Evolutionary conservation across 2,329 filamentous ascomycete species (phyloP), one percentile per base, ranked within the genome.

Genomic region (Didymella segeticola): DNA sequence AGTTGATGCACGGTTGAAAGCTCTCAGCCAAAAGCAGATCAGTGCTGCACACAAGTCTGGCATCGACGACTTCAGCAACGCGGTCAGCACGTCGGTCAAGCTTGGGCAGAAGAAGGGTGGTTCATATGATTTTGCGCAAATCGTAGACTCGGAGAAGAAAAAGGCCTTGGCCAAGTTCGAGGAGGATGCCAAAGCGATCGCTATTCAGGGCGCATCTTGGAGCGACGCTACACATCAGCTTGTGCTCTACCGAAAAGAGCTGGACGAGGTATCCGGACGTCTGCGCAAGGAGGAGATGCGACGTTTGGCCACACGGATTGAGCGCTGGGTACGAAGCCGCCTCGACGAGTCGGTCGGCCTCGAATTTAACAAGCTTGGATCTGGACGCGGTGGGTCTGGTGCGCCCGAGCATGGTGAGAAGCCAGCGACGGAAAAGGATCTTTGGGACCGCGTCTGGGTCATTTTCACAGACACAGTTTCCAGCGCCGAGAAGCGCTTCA

Each of bases 221-320:
- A 93, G 90, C 62, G 89, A 91, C 73, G 96, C 95, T 73, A 86
- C 88, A 70, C 83, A 92, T 41, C 90, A 96, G 73, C 82, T 90
- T 53, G 79, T 83, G 20, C 79, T 96, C 22, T 96, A 93, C 66
- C 89, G 90, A 71, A 93, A 96, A 73, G 95, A 99, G 53, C 82
- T 99, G 12, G 91, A 96, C 57, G 90, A 95, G 61, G 91, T 96
- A 47, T 96, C 92, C 62, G 83, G 85, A 33, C 87, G 89, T 58
- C 79, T 99, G 63, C 86, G 95, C 64, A 93, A 95, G 70, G 95
- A 99, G 62, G 95, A 99, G 77, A 96, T 99, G 91, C 87, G 93
- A 58, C 87, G 95, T 19, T 80, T 99, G 58, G 93, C 95, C 2
- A 95, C 88, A 26, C 86, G 95, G 17, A 89, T 97, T 20, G 95